Conservation (phyloP, 2,329 filamentous ascomycete genomes). For the Cryphonectria parasitica region DNA sequence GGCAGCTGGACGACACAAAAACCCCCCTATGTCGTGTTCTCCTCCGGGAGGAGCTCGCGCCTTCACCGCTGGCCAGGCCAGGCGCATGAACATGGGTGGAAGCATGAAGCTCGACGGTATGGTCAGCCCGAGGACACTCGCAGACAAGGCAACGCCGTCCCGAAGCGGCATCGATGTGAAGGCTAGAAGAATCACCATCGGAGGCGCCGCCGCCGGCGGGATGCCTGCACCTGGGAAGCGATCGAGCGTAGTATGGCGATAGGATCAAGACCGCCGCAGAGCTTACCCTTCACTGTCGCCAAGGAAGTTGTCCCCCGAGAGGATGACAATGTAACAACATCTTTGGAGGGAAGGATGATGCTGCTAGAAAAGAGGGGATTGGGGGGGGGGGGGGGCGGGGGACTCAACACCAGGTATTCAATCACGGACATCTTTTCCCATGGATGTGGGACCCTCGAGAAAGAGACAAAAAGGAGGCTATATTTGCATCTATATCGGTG, state of each 20-base stretch:
- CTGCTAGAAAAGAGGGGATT: background rate
- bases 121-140: slow-evolving; percentile 27
- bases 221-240: slow-evolving; percentile 26
- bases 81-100: slow-evolving; percentile 59
- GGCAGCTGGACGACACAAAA: slow-evolving; percentile 50
- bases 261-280: slow-evolving; percentile 29
- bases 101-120: slow-evolving; percentile 40
- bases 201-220: slow-evolving; percentile 35
- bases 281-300: slow-evolving; percentile 27
- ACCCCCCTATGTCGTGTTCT: slow-evolving; percentile 58
- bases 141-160: slow-evolving; percentile 18
- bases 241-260: slow-evolving; percentile 35
- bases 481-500: slow-evolving; percentile 14
- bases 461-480: background rate
- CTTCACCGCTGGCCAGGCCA: slow-evolving; percentile 59
- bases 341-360: background rate
- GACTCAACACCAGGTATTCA: background rate
- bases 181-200: slow-evolving; percentile 50
- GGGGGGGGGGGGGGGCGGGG: background rate
- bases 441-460: background rate
- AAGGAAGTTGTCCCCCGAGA: slow-evolving; percentile 5
- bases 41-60: slow-evolving; percentile 42
- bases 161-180: slow-evolving; percentile 33
- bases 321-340: background rate
- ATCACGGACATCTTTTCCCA: background rate